Conservation (phyloP, 148 eudicot genomes). For the Cornus controversa region DNA sequence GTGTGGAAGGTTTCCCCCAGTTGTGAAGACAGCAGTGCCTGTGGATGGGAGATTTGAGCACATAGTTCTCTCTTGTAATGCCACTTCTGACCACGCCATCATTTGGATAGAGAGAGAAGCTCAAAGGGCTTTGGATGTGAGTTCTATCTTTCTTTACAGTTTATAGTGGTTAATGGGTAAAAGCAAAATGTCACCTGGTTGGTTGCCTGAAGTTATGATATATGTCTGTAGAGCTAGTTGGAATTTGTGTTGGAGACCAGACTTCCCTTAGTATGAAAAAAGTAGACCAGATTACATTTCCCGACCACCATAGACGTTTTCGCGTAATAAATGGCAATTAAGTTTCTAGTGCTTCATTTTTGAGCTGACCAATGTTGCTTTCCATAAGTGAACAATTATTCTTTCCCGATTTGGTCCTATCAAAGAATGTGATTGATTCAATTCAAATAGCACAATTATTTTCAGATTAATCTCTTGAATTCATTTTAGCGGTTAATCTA, state of each 20-base stretch:
- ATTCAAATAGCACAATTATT: not conserved
- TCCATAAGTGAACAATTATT: not conserved
- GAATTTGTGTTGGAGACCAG: not conserved
- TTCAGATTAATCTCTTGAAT: not conserved
- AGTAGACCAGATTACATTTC: not conserved
- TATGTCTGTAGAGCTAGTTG: not conserved
- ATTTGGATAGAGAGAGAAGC: conserved; percentile 94
- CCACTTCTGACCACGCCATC: conserved; percentile 87
- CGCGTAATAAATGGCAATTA: not conserved
- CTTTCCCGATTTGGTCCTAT: not conserved
- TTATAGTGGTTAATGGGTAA: not conserved
- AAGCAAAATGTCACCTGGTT: not conserved
- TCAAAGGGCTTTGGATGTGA: conserved; percentile 70
- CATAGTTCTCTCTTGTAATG: conserved; percentile 91
- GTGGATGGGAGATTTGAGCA: conserved; percentile 99
- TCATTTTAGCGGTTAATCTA: not conserved
- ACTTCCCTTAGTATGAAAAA: not conserved
- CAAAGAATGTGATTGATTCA: not conserved
- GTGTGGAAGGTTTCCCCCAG: conserved; percentile 93
- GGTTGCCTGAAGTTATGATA: not conserved
- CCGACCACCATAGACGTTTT: not conserved
- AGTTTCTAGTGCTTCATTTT: not conserved
- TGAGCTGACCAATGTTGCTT: not conserved
- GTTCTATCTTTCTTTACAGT: conserved; percentile 21
- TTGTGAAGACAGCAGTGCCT: conserved; percentile 93